Conservation (phyloP, 768 basidiomycete species). For the Hortiboletus flavorubellus region DNA sequence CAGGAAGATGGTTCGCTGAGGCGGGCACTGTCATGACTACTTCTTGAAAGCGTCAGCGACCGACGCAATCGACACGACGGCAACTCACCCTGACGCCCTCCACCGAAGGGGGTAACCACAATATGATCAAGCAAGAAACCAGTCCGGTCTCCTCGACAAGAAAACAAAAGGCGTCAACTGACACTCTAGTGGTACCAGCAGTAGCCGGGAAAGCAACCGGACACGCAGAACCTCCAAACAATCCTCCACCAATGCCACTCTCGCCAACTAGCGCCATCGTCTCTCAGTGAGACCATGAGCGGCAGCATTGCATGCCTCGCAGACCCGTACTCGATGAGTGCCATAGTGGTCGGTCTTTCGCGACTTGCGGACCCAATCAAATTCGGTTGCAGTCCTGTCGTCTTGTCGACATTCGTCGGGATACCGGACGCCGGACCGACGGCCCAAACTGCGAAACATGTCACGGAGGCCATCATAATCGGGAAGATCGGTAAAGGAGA, state of each 20-base stretch:
- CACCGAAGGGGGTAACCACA: background rate
- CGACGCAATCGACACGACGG: background rate
- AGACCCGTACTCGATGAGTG: conserved; percentile 31
- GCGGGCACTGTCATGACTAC: background rate
- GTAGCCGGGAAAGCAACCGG: background rate
- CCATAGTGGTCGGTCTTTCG: conserved; percentile 18
- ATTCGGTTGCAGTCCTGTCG: conserved; percentile 29
- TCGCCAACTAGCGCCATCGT: conserved; percentile 23
- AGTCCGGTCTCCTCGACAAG: background rate
- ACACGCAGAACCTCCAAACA: conserved; percentile 4
- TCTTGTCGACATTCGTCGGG: conserved; percentile 19
- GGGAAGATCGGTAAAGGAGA: conserved; percentile 85
- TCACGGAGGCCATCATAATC: conserved; percentile 82
- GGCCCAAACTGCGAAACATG: conserved; percentile 62
- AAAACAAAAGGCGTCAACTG: conserved; percentile 1
- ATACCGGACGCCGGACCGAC: conserved; percentile 47
- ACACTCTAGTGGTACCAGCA: background rate
- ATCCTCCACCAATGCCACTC: background rate
- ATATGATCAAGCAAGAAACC: background rate
- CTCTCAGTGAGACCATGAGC: conserved; percentile 23
- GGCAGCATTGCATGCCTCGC: conserved; percentile 34
- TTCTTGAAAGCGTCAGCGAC: background rate
- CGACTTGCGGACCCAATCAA: conserved; percentile 45
- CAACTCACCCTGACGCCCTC: conserved; percentile 6
- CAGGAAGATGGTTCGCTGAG: background rate